Conservation (phyloP, 176 grass and related monocot genomes). For the Phoenix dactylifera region DNA sequence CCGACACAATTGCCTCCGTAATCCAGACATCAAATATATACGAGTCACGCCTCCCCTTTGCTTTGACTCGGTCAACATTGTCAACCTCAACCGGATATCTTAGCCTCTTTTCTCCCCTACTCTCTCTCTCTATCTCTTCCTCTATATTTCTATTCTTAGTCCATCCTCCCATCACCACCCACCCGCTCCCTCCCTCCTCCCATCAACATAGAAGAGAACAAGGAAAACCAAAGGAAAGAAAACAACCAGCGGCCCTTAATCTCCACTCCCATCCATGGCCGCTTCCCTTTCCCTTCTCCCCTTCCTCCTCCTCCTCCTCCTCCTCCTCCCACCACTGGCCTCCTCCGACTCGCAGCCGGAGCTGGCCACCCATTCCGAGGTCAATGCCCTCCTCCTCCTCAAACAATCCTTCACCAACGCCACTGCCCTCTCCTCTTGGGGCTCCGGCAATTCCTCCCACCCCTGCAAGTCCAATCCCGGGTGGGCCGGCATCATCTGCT, state of each 20-base stretch:
- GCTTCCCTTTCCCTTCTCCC: slow-evolving; percentile 5
- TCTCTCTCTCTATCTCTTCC: too few relatives aligned
- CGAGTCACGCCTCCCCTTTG: too few relatives aligned
- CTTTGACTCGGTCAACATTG: too few relatives aligned
- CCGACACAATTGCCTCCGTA: too few relatives aligned
- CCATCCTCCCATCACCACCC: too few relatives aligned
- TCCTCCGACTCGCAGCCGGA: not conserved
- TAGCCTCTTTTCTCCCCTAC: too few relatives aligned
- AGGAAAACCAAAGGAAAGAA: slow-evolving; percentile 30
- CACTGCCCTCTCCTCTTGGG: slow-evolving; percentile 59
- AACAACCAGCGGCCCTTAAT: slow-evolving; percentile 31
- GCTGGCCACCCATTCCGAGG: slow-evolving; percentile 18
- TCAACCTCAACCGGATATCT: too few relatives aligned
- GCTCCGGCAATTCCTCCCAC: slow-evolving; percentile 10
- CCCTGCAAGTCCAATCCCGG: slow-evolving; percentile 26
- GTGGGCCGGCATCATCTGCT: slow-evolving; percentile 69
- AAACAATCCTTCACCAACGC: slow-evolving; percentile 71
- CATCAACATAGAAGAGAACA: slow-evolving; percentile 14
- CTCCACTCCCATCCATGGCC: slow-evolving; percentile 29
- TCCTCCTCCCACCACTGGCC: not conserved
- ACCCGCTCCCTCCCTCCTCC: not conserved
- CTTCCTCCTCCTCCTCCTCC: slow-evolving; percentile 5
- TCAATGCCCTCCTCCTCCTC: slow-evolving; percentile 48
- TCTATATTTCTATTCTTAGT: too few relatives aligned
- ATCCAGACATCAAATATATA: too few relatives aligned